Base-by-base conservation (phyloP, 495 filamentous ascomycete species). In the Apodospora peruviana region DNA sequence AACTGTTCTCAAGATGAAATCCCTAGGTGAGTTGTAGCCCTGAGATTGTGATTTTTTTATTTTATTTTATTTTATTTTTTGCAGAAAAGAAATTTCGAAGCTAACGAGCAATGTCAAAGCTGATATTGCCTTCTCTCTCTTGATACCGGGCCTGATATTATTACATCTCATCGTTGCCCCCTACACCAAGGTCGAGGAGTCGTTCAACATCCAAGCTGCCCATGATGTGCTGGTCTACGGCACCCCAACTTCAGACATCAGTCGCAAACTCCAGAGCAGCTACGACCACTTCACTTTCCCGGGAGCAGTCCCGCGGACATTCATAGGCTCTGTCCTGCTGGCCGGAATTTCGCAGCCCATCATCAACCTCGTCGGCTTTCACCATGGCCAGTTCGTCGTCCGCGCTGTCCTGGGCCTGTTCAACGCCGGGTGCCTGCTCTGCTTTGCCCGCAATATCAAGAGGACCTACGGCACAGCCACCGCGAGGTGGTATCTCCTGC, bases 111-210 rank as follows among this genome's bases (percentile, higher is more conserved):
- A 35, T 40, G 32, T 48, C 47, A 40, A 8, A 38, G 25, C 21
- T n/a, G 35, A 40, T 40, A 40, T 40, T 17, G 3, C 18, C 37
- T 69, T 85, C 35, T 69, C 66, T 14, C 62, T 78, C 48, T 66
- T 79, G 23, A 78, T 95, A 48, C 85, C 86, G 2, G 53, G 64
- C 2, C 62, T 89, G 29, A 79, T 96, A 53, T 61, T 91, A 17
- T 42, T 88, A 21, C 91, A 99, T 65, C 79, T 96, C 42, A 50
- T 82, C 47, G 66, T 80, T 8, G 83, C 94, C 14, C 94, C 93
- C 1, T 96, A 93, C 71, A 96, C 94, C 41, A 99, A 99, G 67
- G 94, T 99, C 47, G 93, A 99, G 63, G 93, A 99, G 70, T 96
- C 91, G 0, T 99, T 99, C 78, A 95, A 95, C 57, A 82, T 97